Percentiles rank a stretch among this genome's conserved stretches.
Conservation (phyloP, 2,329 filamentous ascomycete genomes). For the Claviceps digitariae region DNA sequence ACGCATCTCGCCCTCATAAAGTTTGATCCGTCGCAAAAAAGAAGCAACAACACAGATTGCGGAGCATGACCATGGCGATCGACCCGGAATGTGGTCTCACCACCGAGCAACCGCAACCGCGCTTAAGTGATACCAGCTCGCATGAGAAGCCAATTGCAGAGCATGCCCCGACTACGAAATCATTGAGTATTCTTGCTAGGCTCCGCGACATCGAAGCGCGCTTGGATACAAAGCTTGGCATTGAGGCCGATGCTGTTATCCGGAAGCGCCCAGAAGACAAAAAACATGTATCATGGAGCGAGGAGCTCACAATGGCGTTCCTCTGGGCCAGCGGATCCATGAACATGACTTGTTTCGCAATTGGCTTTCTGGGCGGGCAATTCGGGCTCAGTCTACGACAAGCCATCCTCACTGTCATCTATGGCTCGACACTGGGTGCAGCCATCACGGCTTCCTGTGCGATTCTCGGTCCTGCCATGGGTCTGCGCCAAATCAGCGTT, state of each 20-base stretch:
- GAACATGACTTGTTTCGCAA: constrained; percentile 37
- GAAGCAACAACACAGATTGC: not conserved
- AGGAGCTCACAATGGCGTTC: constrained; percentile 34
- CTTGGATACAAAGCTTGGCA: constrained; percentile 31
- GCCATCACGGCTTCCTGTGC: constrained; percentile 29
- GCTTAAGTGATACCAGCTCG: not conserved
- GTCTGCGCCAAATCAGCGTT: constrained; percentile 37
- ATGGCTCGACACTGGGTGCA: constrained; percentile 27
- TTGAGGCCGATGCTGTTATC: constrained; percentile 32
- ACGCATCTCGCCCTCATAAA: not conserved
- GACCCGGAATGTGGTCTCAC: constrained; percentile 1
- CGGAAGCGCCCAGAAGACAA: constrained; percentile 31
- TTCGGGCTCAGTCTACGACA: constrained; percentile 32
- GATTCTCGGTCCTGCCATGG: constrained; percentile 34
- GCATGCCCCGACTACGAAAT: not conserved
- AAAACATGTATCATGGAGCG: constrained; percentile 18
- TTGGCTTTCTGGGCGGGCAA: constrained; percentile 36
- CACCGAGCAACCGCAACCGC: not conserved
- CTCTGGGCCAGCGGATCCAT: constrained; percentile 38
- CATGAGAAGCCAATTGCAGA: not conserved
- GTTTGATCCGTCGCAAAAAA: not conserved
- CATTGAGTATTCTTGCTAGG: constrained; percentile 18
- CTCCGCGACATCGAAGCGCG: constrained; percentile 28
- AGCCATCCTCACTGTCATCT: constrained; percentile 29
- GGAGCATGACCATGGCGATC: not conserved